These are phyloP conservation scores for Gentiana straminea DNA, from an alignment of 257 asterid species.

Conservation along the genomic window DNA sequence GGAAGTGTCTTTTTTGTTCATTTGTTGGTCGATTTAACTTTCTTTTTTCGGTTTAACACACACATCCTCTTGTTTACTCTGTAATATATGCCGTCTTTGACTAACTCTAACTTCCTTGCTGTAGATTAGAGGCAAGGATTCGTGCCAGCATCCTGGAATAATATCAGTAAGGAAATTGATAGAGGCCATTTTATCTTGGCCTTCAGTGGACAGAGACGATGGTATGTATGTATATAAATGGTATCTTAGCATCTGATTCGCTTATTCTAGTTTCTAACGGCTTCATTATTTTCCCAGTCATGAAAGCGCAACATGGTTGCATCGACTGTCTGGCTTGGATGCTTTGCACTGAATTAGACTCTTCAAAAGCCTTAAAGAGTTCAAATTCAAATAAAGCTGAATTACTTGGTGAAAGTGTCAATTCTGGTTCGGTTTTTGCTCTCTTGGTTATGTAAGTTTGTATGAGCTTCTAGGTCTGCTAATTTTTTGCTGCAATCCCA, in stretches of 20 bases:
- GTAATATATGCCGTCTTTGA: no score
- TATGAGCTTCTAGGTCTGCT: no score
- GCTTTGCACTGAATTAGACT: constrained; percentile 59
- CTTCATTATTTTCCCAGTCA: constrained; percentile 30
- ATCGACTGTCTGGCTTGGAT: constrained; percentile 83
- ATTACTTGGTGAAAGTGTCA: neutral
- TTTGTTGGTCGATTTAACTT: no score
- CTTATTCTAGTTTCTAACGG: constrained; percentile 12
- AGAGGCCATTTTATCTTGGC: constrained; percentile 52
- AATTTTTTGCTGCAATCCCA: constrained; percentile 6
- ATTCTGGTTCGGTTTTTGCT: constrained; percentile 8
- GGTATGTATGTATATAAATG: constrained; percentile 29
- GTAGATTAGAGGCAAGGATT: constrained; percentile 55
- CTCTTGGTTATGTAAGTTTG: no score
- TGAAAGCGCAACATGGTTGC: constrained; percentile 95
- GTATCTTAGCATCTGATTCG: neutral
- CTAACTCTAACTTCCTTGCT: neutral
- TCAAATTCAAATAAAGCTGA: constrained; percentile 9
- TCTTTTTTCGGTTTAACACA: no score
- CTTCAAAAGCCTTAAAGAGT: constrained; percentile 29
- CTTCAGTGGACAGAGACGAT: constrained; percentile 47
- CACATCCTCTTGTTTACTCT: no score
- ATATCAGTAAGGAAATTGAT: constrained; percentile 37
- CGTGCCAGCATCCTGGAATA: constrained; percentile 40
- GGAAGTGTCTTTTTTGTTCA: no score